These are phyloP conservation scores for Amanita jacksonii DNA, from an alignment of 768 basidiomycete species.

Conservation along the genomic window DNA sequence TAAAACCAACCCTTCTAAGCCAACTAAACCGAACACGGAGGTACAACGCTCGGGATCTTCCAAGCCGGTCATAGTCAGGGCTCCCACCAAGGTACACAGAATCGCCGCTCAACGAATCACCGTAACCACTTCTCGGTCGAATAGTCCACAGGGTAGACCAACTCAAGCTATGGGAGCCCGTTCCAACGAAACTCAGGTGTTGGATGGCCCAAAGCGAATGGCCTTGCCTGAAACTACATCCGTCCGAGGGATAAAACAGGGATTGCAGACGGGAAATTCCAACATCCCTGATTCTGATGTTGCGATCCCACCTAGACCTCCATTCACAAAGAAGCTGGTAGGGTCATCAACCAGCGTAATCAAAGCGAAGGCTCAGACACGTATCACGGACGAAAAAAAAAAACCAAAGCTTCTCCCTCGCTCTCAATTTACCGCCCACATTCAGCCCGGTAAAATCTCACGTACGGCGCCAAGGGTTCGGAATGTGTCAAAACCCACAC, in stretches of 20 bases:
- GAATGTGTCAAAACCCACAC: slow-evolving; percentile 18
- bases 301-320: no score
- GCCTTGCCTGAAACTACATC: slow-evolving; percentile 12
- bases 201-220: slow-evolving; percentile 20
- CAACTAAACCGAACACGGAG: neutral
- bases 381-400: no score
- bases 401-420: no score
- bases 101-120: slow-evolving; percentile 1
- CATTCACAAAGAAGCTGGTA: no score
- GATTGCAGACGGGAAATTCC: neutral
- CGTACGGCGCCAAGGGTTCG: neutral
- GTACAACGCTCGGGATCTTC: neutral
- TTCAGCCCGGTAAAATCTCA: no score
- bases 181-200: no score
- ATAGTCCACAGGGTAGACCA: no score
- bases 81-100: neutral
- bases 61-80: neutral
- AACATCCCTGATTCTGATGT: no score
- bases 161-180: slow-evolving; percentile 9
- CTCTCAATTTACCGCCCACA: no score
- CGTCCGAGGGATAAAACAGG: no score
- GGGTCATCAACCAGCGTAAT: no score
- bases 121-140: neutral
- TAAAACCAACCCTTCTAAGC: neutral
- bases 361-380: no score